Percentiles rank a stretch among this genome's conserved stretches.
These are phyloP conservation scores for Verticillium tricorpus DNA, from an alignment of 2,329 filamentous ascomycete species.

Conservation along the genomic window DNA sequence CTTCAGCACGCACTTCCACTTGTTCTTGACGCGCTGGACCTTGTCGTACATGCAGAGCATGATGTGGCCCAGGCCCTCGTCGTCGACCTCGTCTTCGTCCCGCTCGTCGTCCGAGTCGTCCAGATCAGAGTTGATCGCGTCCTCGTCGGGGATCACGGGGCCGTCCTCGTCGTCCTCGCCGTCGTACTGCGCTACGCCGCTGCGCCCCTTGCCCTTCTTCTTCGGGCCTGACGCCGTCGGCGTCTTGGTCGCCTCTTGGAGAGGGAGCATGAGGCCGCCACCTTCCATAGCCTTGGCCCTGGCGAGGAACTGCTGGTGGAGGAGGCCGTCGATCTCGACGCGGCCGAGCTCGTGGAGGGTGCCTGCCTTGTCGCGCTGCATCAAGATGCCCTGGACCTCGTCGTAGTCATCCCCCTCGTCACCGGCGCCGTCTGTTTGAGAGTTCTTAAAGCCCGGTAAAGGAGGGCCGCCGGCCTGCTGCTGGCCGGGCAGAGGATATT, in stretches of 20 bases:
- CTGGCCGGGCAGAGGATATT: constrained; percentile 21
- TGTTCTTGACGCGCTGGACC: constrained; percentile 98
- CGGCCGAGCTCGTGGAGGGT: constrained; percentile 52
- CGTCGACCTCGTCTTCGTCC: constrained; percentile 81
- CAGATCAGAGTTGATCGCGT: constrained; percentile 97
- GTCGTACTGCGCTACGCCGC: constrained; percentile 50
- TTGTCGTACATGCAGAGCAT: constrained; percentile 99
- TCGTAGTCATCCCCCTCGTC: constrained; percentile 44
- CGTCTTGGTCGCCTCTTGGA: constrained; percentile 49
- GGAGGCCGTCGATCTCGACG: constrained; percentile 62
- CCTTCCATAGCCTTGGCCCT: constrained; percentile 68
- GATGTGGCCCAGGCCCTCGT: constrained; percentile 78
- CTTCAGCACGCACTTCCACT: constrained; percentile 98
- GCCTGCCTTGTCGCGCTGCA: constrained; percentile 50
- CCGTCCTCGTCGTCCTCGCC: constrained; percentile 59
- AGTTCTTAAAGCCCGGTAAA: constrained; percentile 18
- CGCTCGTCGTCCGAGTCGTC: constrained; percentile 84
- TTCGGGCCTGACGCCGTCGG: constrained; percentile 16
- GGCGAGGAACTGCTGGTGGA: constrained; percentile 64
- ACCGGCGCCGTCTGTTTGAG: constrained; percentile 69
- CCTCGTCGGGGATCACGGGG: constrained; percentile 68
- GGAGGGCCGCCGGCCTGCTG: constrained; percentile 19
- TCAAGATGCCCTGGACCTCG: constrained; percentile 54
- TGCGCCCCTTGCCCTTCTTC: constrained; percentile 6
- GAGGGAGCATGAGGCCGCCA: constrained; percentile 69